Evolutionary conservation across 2,329 filamentous ascomycete species (phyloP), one percentile per base, ranked within the genome.

Genomic region (Fusarium sp.): DNA sequence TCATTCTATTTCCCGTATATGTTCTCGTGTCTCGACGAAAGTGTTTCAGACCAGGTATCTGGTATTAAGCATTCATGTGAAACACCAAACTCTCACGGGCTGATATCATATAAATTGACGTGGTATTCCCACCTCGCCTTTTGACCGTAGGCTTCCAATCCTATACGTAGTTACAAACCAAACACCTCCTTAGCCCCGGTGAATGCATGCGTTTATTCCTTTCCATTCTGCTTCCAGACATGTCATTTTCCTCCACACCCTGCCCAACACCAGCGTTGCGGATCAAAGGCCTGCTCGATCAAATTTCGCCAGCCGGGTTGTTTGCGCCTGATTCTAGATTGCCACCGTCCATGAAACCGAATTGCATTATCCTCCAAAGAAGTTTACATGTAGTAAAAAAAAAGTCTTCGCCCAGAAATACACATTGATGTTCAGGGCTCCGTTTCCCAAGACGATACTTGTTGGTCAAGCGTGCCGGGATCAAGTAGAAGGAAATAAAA

Each of bases 271-370:
- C 65, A 55, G 61, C 63, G 60, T 29, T 52, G 37, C 60, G 68
- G 68, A 74, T 72, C 73, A 70, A 71, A 73, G 69, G 58, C 74
- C 72, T 71, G 72, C 73, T 72, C 49, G 66, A 73, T 72, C 65
- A 60, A 4, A 53, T 47, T 62, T 55, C 62, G 54, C 61, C 61
- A 42, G 63, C 61, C 53, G 39, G 52, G 49, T 43, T 48, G 47
- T 54, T 51, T 70, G 47, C 67, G 59, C 67, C 68, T 54, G 52
- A 61, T 52, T 61, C 65, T 53, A 68, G 46, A 61, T 63, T 58
- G 48, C 61, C 56, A 46, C 56, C 54, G 45, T 42, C 49, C 53
- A 39, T 54, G 53, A 55, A 58, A 51, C 45, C 39, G 29, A 51
- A 49, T 38, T 47, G 54, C 42, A 66, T 36, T 57, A 36, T 51